Evolutionary conservation across 768 basidiomycete species (phyloP), one percentile per base, ranked within the genome.

Genomic region (Boletus speciosus): DNA sequence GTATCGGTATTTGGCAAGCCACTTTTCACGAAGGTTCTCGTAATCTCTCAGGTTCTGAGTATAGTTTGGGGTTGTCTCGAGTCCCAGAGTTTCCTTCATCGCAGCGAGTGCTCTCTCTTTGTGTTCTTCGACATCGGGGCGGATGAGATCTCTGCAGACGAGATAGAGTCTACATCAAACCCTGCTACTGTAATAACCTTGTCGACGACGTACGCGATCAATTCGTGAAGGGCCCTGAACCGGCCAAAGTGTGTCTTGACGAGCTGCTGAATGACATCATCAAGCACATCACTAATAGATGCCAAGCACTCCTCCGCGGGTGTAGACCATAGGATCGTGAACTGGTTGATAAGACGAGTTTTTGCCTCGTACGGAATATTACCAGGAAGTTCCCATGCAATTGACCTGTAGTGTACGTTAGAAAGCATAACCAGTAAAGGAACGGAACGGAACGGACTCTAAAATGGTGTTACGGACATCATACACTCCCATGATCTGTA

Each of bases 351-450:
- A 11, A 78, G 67, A 29, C 60, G 63, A 11, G 52, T 58, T 42
- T 74, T 77, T 10, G 77, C 76, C 27, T 68, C 69, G 49, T 70
- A 77, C 0, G 78, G 77, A 25, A 76, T 58, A 36, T 77, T 68
- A 7, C 65, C 62, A 0, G 75, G 75, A 27, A 79, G 69, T 46
- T 79, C 75, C 78, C 77, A 78, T 3, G 65, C 70, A 31, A 69
- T 68, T 7, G 71, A 69, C 11, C 78, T 79, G 23, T 29, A 23
- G 11, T 12, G 4, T 37, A 8, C 1, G 11, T 68, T 0, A 60
- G 51, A 51, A 23, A 19, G 19, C 5, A 7, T 6, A 31, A 14
- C 43, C 14, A 27, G 5, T 19, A 19, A 38, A 16, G 1, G 27
- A 19, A 19, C 19, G 11, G 3, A 32, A 42, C 12, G 6, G n/a